phyloP scores from a whole-genome alignment of 2,329 filamentous ascomycete genomes.

The Ophiosphaerella korrae region DNA sequence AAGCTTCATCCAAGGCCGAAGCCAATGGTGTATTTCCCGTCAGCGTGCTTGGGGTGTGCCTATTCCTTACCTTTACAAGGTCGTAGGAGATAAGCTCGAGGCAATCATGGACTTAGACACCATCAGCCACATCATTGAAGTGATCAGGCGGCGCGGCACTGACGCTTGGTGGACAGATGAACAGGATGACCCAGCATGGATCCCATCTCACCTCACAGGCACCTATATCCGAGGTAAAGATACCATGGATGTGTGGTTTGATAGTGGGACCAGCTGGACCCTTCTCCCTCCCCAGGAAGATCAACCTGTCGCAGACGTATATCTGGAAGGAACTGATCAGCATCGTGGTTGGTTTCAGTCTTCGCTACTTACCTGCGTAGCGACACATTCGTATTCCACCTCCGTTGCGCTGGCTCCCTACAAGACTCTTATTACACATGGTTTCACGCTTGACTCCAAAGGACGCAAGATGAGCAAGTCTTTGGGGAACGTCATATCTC shows the following conservation, averaged over 20 bases:
- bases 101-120: constrained; percentile 80
- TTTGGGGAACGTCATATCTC: constrained; percentile 83
- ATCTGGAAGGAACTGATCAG: constrained; percentile 93
- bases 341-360: constrained; percentile 99
- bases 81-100: constrained; percentile 62
- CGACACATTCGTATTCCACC: constrained; percentile 55
- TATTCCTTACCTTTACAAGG: constrained; percentile 85
- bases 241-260: constrained; percentile 99
- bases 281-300: constrained; percentile 39
- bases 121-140: constrained; percentile 81
- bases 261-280: constrained; percentile 94
- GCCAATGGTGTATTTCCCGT: constrained; percentile 97
- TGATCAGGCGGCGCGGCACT: constrained; percentile 78
- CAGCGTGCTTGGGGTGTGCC: constrained; percentile 97
- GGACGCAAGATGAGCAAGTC: constrained; percentile 99
- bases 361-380: constrained; percentile 84
- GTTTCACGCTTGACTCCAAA: constrained; percentile 85
- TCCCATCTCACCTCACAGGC: constrained; percentile 66
- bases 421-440: constrained; percentile 89
- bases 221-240: constrained; percentile 78
- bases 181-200: constrained; percentile 76
- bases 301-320: constrained; percentile 73
- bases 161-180: constrained; percentile 94
- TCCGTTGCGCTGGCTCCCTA: constrained; percentile 68
- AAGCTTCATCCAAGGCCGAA: constrained; percentile 84